Evolutionary conservation across 2,329 filamentous ascomycete genomes (phyloP).

Genomic region (Alternaria atra): DNA sequence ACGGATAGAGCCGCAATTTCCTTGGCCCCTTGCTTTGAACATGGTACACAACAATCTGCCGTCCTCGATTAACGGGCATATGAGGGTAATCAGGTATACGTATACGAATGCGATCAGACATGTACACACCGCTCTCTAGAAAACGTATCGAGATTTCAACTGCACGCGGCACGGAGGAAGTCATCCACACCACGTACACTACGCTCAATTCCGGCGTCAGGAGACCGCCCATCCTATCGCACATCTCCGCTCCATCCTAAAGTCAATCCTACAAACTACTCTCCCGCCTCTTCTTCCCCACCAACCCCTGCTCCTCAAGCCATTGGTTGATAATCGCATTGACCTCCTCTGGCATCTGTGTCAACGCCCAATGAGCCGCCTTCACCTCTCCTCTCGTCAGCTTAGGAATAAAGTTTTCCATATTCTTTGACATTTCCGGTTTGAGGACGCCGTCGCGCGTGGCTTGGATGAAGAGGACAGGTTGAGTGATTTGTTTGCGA

Average conservation of each 20-base stretch:
- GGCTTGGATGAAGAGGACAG: slow-evolving; percentile 79
- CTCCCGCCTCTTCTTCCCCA: slow-evolving; percentile 29
- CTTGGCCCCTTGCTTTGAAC: background rate
- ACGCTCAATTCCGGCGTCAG: background rate
- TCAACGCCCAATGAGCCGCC: slow-evolving; percentile 83
- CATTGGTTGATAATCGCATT: slow-evolving; percentile 76
- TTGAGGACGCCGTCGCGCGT: slow-evolving; percentile 76
- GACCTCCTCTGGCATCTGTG: slow-evolving; percentile 74
- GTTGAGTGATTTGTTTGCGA: slow-evolving; percentile 46
- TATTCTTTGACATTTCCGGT: slow-evolving; percentile 73
- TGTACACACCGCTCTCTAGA: background rate
- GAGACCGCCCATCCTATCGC: background rate
- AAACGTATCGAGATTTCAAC: background rate
- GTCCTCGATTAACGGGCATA: background rate
- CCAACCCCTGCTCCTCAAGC: slow-evolving; percentile 66
- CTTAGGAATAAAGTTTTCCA: slow-evolving; percentile 73
- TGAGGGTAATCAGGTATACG: background rate
- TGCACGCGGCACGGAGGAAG: background rate
- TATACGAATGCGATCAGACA: background rate
- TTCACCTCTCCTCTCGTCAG: slow-evolving; percentile 73
- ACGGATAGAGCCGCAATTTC: slow-evolving; percentile 21
- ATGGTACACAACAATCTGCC: background rate
- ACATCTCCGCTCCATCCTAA: background rate
- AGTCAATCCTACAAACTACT: slow-evolving; percentile 53
- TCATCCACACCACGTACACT: background rate